These are phyloP conservation scores for Nakazawaea pomicola DNA, from an alignment of 805 yeast genomes.

Conservation along the genomic window DNA sequence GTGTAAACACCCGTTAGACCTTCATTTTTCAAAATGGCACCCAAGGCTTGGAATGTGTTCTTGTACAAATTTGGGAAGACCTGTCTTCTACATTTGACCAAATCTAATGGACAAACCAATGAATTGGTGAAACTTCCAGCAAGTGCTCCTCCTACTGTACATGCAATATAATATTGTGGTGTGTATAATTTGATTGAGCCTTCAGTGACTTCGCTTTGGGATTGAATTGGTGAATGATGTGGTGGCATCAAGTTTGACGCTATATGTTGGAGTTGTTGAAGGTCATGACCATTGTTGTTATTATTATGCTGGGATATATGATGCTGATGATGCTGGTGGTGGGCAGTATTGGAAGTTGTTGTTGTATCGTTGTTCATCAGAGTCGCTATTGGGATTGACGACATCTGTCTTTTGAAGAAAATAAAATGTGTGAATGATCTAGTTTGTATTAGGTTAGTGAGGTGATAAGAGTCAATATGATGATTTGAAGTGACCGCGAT, in stretches of 20 bases:
- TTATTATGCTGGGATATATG: background rate
- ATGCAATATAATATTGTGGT: slow-evolving; percentile 4
- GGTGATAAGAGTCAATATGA: too few species aligned
- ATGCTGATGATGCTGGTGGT: slow-evolving; percentile 3
- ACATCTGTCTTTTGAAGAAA: background rate
- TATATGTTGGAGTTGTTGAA: background rate
- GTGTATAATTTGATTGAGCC: slow-evolving; percentile 9
- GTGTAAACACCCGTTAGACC: slow-evolving; percentile 30
- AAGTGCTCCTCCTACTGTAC: slow-evolving; percentile 11
- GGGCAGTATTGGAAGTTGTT: background rate
- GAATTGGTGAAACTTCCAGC: slow-evolving; percentile 13
- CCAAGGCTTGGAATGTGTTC: slow-evolving; percentile 39
- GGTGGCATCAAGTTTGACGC: slow-evolving; percentile 1
- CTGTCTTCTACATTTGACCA: slow-evolving; percentile 11
- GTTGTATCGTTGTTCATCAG: slow-evolving; percentile 2
- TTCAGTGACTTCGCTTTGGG: slow-evolving; percentile 1
- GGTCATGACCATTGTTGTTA: background rate
- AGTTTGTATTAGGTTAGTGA: background rate
- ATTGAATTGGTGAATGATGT: slow-evolving; percentile 9
- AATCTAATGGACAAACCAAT: slow-evolving; percentile 11
- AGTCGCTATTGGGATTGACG: slow-evolving; percentile 6
- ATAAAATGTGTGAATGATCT: background rate
- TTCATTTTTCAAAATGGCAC: slow-evolving; percentile 33
- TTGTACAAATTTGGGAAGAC: slow-evolving; percentile 27
- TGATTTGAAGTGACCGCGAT: too few species aligned